Evolutionary conservation across 768 basidiomycete species (phyloP), one percentile per base, ranked within the genome.

Genomic region (Phanerochaete carnosa): DNA sequence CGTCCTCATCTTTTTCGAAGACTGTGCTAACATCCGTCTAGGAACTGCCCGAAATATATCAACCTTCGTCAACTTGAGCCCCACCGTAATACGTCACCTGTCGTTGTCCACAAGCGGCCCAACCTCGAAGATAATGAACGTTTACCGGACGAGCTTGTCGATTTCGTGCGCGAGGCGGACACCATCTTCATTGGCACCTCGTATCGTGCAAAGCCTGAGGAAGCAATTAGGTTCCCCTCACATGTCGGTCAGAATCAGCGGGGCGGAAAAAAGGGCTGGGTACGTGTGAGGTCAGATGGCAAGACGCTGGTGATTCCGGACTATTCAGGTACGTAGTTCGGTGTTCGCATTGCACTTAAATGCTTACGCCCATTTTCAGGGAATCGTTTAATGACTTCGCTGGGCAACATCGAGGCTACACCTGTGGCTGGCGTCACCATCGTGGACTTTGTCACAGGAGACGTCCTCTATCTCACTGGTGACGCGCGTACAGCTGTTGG

Each of bases 1-100:
- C 29, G 15, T 22, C 61, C 7, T 33, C 1, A 47, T 30, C n/a
- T 23, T 12, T n/a, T 19, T 32, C 9, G 15, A 32, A 9, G 16
- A 7, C 3, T 32, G 30, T 49, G 28, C 55, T 22, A 30, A 7
- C 26, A 47, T 58, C 26, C 46, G 9, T 29, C 19, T 49, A 87
- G 87, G 47, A 87, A 87, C 59, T 88, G 86, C 66, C 87, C 87
- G 12, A 89, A 88, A 65, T 89, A 89, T 60, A 88, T 88, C 66
- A 85, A 79, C 53, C 68, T 81, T 39, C 80, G 85, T 13, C 76
- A 84, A 13, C 72, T 88, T 9, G 66, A 73, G n/a, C 74, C 84
- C 1, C 70, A 78, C 61, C 67, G 76, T 0, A 59, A 75, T 22
- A 75, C 77, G 2, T 60, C 69, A n/a, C 79, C 84, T 0, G 66